Evolutionary conservation across 257 asterid genomes (phyloP), one percentile per base, ranked within the genome.

Genomic region (Haberlea rhodopensis): DNA sequence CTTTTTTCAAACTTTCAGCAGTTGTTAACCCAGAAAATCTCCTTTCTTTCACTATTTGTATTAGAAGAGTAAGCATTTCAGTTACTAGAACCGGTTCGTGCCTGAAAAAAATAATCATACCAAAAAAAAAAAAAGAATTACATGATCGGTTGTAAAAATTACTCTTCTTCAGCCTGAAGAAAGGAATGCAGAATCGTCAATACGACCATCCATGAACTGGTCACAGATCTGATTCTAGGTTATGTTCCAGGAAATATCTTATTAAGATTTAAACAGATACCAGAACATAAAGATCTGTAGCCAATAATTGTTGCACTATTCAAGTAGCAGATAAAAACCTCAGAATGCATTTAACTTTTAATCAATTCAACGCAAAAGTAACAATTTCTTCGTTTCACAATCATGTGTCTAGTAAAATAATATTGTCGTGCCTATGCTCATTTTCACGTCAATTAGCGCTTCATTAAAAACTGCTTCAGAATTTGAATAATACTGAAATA

Each of bases 11-110:
- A 81, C 91, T 86, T 60, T 90, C 97, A 57, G 81, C 82, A 71
- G 82, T 77, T 31, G 89, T 78, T 72, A 87, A 71, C 81, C 99
- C 99, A 77, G 91, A 90, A 74, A 86, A 88, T 65, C 95, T 79
- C 57, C 99, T 75, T 78, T 94, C 99, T 79, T 90, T 90, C 64
- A 94, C 89, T 66, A 90, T 80, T 81, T 90, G 97, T 70, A 90
- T 82, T 49, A 94, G 79, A 53, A 94, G 96, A 27, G 89, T 76
- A 59, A 94, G 89, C 99, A 94, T 90, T 60, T 90, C 99, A 48
- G 86, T 78, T 62, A 90, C 87, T 63, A 87, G 79, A 74, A 73
- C 62, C 23, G 99, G 78, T 75, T 94, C 97, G 59, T 84, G 80
- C 90, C 99, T 94, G 90, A 67, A 80, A 80, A 22, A n/a, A 53